Conservation (phyloP, 345 rosid species). For the Nephelium lappaceum region DNA sequence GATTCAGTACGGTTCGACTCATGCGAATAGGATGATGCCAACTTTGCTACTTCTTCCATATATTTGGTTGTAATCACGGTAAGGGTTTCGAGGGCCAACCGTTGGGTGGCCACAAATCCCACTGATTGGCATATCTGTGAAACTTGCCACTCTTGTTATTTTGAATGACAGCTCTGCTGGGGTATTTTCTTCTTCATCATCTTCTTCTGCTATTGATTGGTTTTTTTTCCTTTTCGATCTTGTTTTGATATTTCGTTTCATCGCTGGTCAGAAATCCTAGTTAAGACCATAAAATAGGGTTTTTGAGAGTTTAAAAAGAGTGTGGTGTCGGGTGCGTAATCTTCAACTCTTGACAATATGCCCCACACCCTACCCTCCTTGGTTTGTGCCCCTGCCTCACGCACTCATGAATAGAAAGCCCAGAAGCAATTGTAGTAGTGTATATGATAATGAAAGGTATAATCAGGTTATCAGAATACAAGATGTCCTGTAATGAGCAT, state of each 20-base stretch:
- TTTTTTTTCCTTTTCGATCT: neutral
- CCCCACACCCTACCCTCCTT: neutral
- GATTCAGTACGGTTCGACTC: conserved; percentile 52
- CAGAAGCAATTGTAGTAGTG: too few relatives aligned
- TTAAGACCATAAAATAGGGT: neutral
- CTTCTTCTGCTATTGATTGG: conserved; percentile 11
- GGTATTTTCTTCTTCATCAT: conserved; percentile 19
- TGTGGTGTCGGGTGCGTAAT: neutral
- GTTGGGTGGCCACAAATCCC: conserved; percentile 47
- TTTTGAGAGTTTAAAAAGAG: neutral
- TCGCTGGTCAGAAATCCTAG: neutral
- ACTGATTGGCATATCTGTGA: conserved; percentile 60
- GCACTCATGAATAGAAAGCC: too few relatives aligned
- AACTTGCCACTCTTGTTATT: conserved; percentile 48
- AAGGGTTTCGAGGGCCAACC: conserved; percentile 50
- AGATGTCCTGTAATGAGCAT: too few relatives aligned
- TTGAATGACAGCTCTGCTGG: conserved; percentile 41
- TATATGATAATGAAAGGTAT: too few relatives aligned
- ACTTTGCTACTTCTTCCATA: conserved; percentile 43
- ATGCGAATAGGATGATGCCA: conserved; percentile 42
- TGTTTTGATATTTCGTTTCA: neutral
- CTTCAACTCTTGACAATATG: neutral
- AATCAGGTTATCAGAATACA: too few relatives aligned
- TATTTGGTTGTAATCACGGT: conserved; percentile 45
- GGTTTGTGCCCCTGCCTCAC: too few relatives aligned